Percentiles rank a stretch among this genome's conserved stretches.
phyloP scores from a whole-genome alignment of 768 basidiomycete genomes.

The Xerocomus spinulosus region DNA sequence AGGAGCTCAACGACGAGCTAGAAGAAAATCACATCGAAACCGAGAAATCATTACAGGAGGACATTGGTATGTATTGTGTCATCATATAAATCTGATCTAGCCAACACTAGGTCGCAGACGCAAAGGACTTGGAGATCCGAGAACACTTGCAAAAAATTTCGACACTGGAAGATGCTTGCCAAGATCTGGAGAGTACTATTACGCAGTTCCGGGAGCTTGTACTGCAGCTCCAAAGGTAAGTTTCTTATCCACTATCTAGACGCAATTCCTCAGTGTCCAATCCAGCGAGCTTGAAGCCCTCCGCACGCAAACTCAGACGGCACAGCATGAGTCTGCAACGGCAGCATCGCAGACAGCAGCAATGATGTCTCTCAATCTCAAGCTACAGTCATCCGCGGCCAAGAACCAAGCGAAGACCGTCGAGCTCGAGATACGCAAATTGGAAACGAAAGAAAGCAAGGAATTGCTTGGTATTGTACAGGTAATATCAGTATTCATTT shows the following conservation, averaged over 20 bases:
- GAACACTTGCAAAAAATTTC: conserved; percentile 64
- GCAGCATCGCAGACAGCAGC: conserved; percentile 87
- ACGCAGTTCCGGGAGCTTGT: conserved; percentile 94
- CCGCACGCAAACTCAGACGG: conserved; percentile 79
- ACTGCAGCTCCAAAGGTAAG: conserved; percentile 69
- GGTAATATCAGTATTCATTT: conserved; percentile 35
- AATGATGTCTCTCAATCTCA: conserved; percentile 92
- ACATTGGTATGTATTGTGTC: conserved; percentile 59
- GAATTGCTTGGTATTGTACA: conserved; percentile 83
- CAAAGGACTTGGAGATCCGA: conserved; percentile 64
- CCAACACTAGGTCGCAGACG: conserved; percentile 42
- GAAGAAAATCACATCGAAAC: conserved; percentile 96
- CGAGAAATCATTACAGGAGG: conserved; percentile 85
- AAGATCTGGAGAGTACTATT: conserved; percentile 87
- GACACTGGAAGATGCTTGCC: conserved; percentile 69
- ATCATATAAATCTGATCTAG: not conserved
- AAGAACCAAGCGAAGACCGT: conserved; percentile 89
- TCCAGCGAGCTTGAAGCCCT: conserved; percentile 82
- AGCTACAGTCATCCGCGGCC: conserved; percentile 83
- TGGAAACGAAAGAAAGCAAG: conserved; percentile 78
- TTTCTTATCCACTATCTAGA: conserved; percentile 7
- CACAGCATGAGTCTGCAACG: conserved; percentile 75
- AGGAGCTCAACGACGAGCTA: conserved; percentile 94
- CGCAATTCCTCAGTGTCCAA: conserved; percentile 8
- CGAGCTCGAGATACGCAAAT: conserved; percentile 80